Evolutionary conservation across 2,329 filamentous ascomycete species (phyloP), one percentile per base, ranked within the genome.

Genomic region (Chrysosporium keratinophilum): DNA sequence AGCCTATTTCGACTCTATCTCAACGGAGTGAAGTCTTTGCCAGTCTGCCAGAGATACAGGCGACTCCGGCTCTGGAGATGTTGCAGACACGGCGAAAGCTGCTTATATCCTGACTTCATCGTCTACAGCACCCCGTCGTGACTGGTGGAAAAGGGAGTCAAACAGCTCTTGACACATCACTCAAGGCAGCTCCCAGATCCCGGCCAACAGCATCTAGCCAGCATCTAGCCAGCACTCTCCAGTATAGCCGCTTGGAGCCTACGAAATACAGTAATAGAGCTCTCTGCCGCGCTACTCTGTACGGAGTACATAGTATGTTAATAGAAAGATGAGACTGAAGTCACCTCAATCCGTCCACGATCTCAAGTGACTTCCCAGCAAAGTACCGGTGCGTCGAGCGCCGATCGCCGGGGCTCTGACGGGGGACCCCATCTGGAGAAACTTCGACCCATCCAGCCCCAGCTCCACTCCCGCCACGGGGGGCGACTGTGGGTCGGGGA

Each of bases 141-240:
- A 51, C 49, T 51, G 49, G 49, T 51, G 49, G 49, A 31, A 51
- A 51, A 46, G 44, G 28, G 37, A 40, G 44, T 51, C 49, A 51
- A 51, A 44, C 49, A 51, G 49, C 49, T 51, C 49, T 44, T 44
- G 49, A 51, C 49, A 51, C 49, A 51, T 51, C 49, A 43, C 49
- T 28, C 49, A 35, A 41, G 48, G 14, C 48, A 7, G 31, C 42
- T 34, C 12, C 31, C 28, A 37, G 44, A 51, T 51, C 40, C 48
- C 23, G n/a, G 39, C 34, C 37, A 31, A 4, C n/a, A 10, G n/a
- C 33, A 14, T 17, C 12, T 14, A 45, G n/a, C 34, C 4, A 28
- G 40, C 20, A 28, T 28, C 23, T 15, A 28, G 23, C 42, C 23
- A 19, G n/a, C 43, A 39, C 11, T 39, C 35, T 39, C 35, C 35